These are phyloP conservation scores for Solanum hybrid DNA, from an alignment of 305 asterid genomes.

Conservation along the genomic window DNA sequence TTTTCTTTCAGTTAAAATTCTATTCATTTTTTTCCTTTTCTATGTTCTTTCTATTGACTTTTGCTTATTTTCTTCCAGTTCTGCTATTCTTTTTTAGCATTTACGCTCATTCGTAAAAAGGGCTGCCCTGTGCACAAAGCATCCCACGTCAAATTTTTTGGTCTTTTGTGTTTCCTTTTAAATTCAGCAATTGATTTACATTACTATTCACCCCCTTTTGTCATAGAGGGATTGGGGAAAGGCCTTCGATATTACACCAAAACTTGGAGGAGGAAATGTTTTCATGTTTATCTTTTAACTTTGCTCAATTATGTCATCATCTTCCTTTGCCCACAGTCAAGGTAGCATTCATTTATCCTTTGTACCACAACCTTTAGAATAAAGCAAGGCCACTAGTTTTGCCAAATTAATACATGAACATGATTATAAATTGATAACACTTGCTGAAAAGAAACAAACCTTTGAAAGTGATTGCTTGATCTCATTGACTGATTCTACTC, in stretches of 20 bases:
- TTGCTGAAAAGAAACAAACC: conserved; percentile 29
- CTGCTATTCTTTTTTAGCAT: not conserved
- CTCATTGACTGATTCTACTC: conserved; percentile 49
- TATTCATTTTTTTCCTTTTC: not conserved
- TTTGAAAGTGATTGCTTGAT: conserved; percentile 63
- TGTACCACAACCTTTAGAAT: not conserved
- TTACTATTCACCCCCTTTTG: not conserved
- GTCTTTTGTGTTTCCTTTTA: not conserved
- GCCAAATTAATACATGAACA: not conserved
- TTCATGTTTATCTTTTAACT: not conserved
- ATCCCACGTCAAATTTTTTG: not conserved
- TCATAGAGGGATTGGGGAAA: not conserved
- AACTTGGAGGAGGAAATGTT: not conserved
- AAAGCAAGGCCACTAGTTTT: not conserved
- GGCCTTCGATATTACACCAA: not conserved
- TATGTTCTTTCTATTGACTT: not conserved
- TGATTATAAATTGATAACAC: not conserved
- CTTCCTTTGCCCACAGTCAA: not conserved
- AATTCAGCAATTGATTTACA: not conserved
- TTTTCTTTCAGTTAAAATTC: not conserved
- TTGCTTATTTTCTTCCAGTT: not conserved
- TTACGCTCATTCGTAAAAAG: not conserved
- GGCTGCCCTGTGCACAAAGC: not conserved
- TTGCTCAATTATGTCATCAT: not conserved
- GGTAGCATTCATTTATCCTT: not conserved